These are phyloP conservation scores for Fusarium chuoi DNA, from an alignment of 2,329 filamentous ascomycete species.

Conservation along the genomic window DNA sequence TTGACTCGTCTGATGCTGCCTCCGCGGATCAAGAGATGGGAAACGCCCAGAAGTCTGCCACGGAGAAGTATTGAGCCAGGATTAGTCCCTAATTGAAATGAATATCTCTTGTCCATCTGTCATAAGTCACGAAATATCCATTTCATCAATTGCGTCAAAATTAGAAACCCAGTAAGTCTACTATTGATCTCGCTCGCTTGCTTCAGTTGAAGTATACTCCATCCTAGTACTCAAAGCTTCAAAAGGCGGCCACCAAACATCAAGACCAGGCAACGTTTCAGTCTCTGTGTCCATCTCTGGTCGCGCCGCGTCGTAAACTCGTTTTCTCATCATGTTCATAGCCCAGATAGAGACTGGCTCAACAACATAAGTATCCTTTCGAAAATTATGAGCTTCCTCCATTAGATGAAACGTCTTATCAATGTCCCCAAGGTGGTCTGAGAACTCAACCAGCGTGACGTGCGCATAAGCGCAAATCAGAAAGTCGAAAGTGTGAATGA, in stretches of 20 bases:
- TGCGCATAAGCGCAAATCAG: neutral
- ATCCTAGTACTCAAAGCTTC: neutral
- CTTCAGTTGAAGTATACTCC: neutral
- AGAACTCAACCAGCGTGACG: neutral
- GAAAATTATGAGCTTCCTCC: neutral
- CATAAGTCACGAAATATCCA: rapidly evolving
- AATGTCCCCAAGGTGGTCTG: neutral
- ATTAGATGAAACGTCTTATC: neutral
- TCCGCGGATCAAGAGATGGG: neutral
- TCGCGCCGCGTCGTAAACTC: neutral
- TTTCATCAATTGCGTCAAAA: rapidly evolving
- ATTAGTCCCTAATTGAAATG: rapidly evolving
- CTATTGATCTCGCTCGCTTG: neutral
- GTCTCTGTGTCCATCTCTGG: rapidly evolving
- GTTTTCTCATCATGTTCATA: neutral
- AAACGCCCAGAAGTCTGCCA: rapidly evolving
- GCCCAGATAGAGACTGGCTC: neutral
- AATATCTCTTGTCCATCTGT: neutral
- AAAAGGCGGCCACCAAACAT: neutral
- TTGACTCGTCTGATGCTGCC: neutral
- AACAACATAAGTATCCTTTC: neutral
- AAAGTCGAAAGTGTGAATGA: neutral
- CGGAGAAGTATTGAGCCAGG: neutral
- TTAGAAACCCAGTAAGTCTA: rapidly evolving
- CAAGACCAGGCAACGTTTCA: neutral